These are phyloP conservation scores for Cryptococcus deneoformans DNA, from an alignment of 1,284 basidiomycete genomes.

Conservation along the genomic window DNA sequence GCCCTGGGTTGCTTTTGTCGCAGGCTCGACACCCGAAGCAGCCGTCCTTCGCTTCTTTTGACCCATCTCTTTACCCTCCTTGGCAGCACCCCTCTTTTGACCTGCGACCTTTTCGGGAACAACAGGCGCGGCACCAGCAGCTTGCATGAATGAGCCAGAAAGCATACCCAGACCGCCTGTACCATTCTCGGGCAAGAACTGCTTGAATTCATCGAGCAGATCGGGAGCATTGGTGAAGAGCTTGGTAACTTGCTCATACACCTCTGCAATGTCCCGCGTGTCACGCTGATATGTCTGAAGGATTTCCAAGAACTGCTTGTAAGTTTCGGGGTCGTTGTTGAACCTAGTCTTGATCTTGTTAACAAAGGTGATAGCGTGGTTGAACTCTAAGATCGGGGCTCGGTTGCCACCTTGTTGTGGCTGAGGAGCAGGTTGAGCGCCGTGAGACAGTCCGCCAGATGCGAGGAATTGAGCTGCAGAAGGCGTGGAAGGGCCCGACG, in stretches of 20 bases:
- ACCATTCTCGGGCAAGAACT: slow-evolving; percentile 76
- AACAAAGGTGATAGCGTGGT: slow-evolving; percentile 96
- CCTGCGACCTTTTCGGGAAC: slow-evolving; percentile 15
- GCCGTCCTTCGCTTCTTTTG: slow-evolving; percentile 36
- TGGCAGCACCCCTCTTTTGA: slow-evolving; percentile 33
- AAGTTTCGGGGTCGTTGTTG: slow-evolving; percentile 86
- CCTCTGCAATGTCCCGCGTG: slow-evolving; percentile 81
- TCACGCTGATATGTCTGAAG: slow-evolving; percentile 98
- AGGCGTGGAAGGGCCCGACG: slow-evolving; percentile 40
- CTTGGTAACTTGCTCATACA: slow-evolving; percentile 87
- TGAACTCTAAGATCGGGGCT: slow-evolving; percentile 70
- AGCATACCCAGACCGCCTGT: slow-evolving; percentile 32
- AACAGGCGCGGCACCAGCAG: slow-evolving; percentile 13
- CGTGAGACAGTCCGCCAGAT: slow-evolving; percentile 18
- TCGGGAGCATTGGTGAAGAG: slow-evolving; percentile 93
- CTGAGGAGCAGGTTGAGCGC: slow-evolving; percentile 81
- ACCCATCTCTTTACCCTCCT: slow-evolving; percentile 39
- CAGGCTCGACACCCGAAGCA: slow-evolving; percentile 56
- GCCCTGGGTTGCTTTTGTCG: slow-evolving; percentile 26
- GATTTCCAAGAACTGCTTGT: slow-evolving; percentile 98
- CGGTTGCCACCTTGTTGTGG: slow-evolving; percentile 60
- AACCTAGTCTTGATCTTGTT: slow-evolving; percentile 99
- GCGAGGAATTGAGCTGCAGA: slow-evolving; percentile 38
- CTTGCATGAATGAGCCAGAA: slow-evolving; percentile 36
- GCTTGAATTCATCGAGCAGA: slow-evolving; percentile 91